A percentile compares a stretch with the other conserved stretches of the same genome.
Conservation (phyloP, 768 basidiomycete species). For the Clavaria fumosa region DNA sequence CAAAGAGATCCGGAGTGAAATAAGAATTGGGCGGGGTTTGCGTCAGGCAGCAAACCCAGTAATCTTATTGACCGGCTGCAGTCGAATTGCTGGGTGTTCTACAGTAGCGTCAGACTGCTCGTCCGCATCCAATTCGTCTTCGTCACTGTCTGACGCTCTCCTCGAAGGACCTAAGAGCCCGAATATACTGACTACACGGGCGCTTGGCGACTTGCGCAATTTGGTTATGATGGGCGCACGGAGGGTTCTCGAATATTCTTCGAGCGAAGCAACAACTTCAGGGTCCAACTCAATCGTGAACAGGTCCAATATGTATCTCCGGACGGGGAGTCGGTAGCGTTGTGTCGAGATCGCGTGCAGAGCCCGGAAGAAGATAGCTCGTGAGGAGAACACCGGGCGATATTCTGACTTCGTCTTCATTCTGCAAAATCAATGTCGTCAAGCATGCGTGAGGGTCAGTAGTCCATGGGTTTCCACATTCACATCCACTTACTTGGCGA, state of each 20-base stretch:
- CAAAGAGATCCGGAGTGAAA: too few species aligned
- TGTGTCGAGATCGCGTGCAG: conserved; percentile 80
- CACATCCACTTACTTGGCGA: conserved; percentile 50
- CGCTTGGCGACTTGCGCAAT: conserved; percentile 11
- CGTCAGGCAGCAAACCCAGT: conserved; percentile 35
- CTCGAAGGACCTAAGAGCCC: conserved; percentile 35
- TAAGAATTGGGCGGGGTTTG: too few species aligned
- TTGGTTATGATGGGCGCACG: conserved; percentile 27
- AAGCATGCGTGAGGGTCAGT: conserved; percentile 4
- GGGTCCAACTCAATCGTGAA: conserved; percentile 73
- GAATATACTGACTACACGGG: conserved; percentile 33
- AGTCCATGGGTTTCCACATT: not conserved
- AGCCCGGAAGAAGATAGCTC: conserved; percentile 68
- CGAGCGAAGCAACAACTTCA: conserved; percentile 39
- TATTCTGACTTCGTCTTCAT: conserved; percentile 70
- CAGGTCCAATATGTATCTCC: conserved; percentile 83
- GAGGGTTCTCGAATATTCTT: conserved; percentile 34
- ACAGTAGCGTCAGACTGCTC: conserved; percentile 23
- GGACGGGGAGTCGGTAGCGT: conserved; percentile 82
- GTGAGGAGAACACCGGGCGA: conserved; percentile 59
- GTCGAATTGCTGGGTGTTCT: conserved; percentile 37
- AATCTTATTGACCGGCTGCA: conserved; percentile 43
- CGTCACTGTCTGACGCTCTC: conserved; percentile 42
- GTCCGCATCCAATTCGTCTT: conserved; percentile 32
- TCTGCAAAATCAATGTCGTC: conserved; percentile 22